Evolutionary conservation across 176 grass and related monocot genomes (phyloP), one percentile per base, ranked within the genome.

Genomic region (Elymus sibiricus): DNA sequence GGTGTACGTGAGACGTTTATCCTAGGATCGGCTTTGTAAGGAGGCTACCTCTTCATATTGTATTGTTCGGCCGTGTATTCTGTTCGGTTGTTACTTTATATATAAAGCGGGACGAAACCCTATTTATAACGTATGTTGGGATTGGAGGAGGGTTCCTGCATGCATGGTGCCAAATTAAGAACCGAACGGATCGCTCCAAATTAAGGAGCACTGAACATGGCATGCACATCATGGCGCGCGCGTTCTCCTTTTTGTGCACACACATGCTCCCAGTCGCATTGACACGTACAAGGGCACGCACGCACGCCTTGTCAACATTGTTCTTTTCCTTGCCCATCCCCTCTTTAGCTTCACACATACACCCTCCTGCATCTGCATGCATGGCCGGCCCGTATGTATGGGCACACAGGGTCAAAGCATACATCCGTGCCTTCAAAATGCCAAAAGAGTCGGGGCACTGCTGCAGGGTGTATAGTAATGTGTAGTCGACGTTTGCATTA

Each of bases 341-440:
- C 25, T 74, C 25, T 74, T 28, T 74, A 49, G n/a, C 14, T 26
- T 40, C 34, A 24, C 34, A 24, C 49, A 53, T 53, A 53, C 49
- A 53, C 49, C 15, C 49, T 19, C 49, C 49, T 53, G 49, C 49
- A 53, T 53, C 49, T 40, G 68, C 68, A 40, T 22, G 37, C 21
- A n/a, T 22, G 66, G 66, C 34, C 65, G 31, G 66, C 19, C 37
- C 37, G 68, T 71, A 71, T 71, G 71, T 47, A 75, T 75, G 72
- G 72, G 60, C 64, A 7, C 35, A 16, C 35, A 67, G 49, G 46
- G 75, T 79, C 84, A 85, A 78, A 68, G 73, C 78, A 74, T 46
- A 46, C 70, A 14, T 44, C 37, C 5, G 39, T n/a, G 38, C 38
- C 21, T 37, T 85, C 43, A 56, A 47, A 14, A 63, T 2, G 77